These are phyloP conservation scores for Didymella pinodella DNA, from an alignment of 2,329 filamentous ascomycete species.

Conservation along the genomic window DNA sequence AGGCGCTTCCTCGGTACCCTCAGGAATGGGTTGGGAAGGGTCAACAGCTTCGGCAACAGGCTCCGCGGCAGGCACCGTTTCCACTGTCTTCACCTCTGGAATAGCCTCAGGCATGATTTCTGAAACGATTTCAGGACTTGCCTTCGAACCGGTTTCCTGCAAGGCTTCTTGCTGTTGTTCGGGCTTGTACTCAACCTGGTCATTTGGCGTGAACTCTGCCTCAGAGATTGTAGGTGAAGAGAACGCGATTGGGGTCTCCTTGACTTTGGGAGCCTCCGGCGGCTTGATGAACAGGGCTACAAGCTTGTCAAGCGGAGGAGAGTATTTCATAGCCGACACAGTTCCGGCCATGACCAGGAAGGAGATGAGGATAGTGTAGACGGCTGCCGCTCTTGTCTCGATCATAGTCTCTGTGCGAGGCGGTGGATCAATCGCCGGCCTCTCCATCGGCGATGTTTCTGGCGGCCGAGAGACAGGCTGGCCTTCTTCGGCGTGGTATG, in stretches of 20 bases:
- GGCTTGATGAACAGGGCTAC: conserved; percentile 29
- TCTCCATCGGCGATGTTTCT: conserved; percentile 30
- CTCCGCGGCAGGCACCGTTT: conserved; percentile 12
- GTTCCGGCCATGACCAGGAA: conserved; percentile 25
- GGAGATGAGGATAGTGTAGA: conserved; percentile 22
- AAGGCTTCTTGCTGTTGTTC: conserved; percentile 4
- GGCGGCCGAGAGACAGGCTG: conserved; percentile 34
- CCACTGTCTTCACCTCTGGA: conserved; percentile 2
- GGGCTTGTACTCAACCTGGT: not conserved
- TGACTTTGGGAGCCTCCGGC: conserved; percentile 21
- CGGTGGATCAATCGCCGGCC: conserved; percentile 34
- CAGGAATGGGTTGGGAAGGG: conserved; percentile 16
- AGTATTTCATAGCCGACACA: conserved; percentile 26
- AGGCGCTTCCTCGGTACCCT: conserved; percentile 16
- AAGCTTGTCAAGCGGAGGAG: conserved; percentile 23
- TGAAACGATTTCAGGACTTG: not conserved
- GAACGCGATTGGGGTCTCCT: conserved; percentile 19
- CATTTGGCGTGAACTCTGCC: not conserved
- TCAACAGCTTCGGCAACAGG: conserved; percentile 13
- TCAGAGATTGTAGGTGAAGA: conserved; percentile 12
- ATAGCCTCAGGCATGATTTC: conserved; percentile 1
- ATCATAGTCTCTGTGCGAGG: conserved; percentile 26
- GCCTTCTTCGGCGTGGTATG: conserved; percentile 30
- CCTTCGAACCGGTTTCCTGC: not conserved
- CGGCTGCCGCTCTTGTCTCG: conserved; percentile 21